A percentile compares a stretch with the other conserved stretches of the same genome.
phyloP scores from a whole-genome alignment of 1,139 yeast genomes.

The Torulaspora globosa region DNA sequence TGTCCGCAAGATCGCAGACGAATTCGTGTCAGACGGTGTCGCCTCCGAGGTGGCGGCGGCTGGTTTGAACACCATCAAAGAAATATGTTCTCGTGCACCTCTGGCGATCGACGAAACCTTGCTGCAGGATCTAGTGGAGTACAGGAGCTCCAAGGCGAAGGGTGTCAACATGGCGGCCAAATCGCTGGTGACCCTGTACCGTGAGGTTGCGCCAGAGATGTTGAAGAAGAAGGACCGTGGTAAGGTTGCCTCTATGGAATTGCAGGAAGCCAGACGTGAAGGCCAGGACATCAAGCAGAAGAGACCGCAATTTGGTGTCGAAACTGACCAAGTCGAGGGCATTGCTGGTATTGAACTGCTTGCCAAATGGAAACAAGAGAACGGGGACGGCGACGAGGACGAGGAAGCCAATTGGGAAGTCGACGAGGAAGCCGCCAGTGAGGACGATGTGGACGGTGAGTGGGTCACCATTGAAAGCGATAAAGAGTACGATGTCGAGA shows the following conservation, averaged over 20 bases:
- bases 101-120: constrained; percentile 83
- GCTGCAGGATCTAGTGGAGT: constrained; percentile 82
- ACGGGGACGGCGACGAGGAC: constrained; percentile 51
- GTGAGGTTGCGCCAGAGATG: constrained; percentile 97
- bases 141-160: constrained; percentile 89
- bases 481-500: constrained; percentile 47
- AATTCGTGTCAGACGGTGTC: constrained; percentile 96
- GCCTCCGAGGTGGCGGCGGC: constrained; percentile 98
- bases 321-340: constrained; percentile 53
- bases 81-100: constrained; percentile 88
- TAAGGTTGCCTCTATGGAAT: constrained; percentile 77
- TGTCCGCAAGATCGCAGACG: constrained; percentile 90
- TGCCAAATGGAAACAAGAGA: constrained; percentile 70
- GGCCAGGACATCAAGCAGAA: constrained; percentile 31
- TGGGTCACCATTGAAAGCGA: constrained; percentile 57
- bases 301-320: constrained; percentile 70
- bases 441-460: constrained; percentile 47
- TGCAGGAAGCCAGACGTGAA: constrained; percentile 52
- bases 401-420: constrained; percentile 60
- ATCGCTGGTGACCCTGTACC: constrained; percentile 75
- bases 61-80: constrained; percentile 91
- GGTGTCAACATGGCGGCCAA: constrained; percentile 94
- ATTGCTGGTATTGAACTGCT: constrained; percentile 89
- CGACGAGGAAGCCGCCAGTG: constrained; percentile 46
- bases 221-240: constrained; percentile 86